phyloP scores from a whole-genome alignment of 2,329 filamentous ascomycete species.

The Trichoderma cornu-damae region DNA sequence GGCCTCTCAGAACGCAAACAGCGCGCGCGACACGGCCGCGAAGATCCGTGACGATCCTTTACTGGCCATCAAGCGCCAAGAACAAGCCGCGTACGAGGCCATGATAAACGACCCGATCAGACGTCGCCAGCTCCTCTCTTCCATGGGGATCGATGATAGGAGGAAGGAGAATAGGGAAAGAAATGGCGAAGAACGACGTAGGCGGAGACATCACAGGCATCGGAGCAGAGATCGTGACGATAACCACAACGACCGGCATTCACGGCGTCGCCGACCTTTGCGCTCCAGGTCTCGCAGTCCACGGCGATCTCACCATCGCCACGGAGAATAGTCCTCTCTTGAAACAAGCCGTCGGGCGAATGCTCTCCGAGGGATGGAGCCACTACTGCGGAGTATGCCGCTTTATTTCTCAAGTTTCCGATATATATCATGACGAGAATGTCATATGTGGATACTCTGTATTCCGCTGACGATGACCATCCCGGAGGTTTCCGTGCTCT shows the following conservation, averaged over 20 bases:
- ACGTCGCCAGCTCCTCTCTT: constrained; percentile 60
- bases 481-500: background rate
- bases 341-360: background rate
- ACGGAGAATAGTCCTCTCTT: background rate
- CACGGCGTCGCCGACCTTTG: constrained; percentile 39
- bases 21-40: constrained; percentile 68
- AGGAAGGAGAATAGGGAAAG: constrained; percentile 27
- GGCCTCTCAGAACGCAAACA: constrained; percentile 65
- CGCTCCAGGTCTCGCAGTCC: constrained; percentile 44
- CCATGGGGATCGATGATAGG: constrained; percentile 54
- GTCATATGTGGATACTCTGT: background rate
- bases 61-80: constrained; percentile 86
- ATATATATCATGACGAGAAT: background rate
- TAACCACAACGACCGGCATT: constrained; percentile 31
- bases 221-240: constrained; percentile 36
- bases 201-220: constrained; percentile 41
- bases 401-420: background rate
- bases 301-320: constrained; percentile 25
- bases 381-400: background rate
- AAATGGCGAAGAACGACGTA: constrained; percentile 30
- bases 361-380: background rate
- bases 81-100: constrained; percentile 72
- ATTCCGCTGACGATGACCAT: background rate
- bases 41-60: constrained; percentile 92
- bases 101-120: constrained; percentile 74